Percentiles rank a stretch among this genome's conserved stretches.
These are phyloP conservation scores for Euphorbia lathyris DNA, from an alignment of 345 rosid genomes.

Conservation along the genomic window DNA sequence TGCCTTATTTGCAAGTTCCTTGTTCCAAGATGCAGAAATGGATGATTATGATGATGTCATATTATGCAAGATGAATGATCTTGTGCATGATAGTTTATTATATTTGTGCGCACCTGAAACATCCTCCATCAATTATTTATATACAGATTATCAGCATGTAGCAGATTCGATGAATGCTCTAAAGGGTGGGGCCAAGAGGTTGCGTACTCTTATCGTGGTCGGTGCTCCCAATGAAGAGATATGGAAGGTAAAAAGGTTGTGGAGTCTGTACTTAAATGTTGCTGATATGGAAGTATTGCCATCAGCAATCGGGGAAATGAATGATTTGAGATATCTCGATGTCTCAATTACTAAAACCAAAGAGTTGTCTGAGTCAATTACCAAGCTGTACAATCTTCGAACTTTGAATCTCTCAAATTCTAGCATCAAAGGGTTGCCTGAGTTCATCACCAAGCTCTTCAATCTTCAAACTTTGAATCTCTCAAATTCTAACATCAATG, in stretches of 20 bases:
- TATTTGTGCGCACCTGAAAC: constrained; percentile 11
- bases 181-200: neutral
- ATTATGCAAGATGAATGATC: constrained; percentile 27
- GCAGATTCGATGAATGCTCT: neutral
- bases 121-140: neutral
- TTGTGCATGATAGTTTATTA: constrained; percentile 19
- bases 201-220: neutral
- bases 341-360: neutral
- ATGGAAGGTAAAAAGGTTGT: neutral
- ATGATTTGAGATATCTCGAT: constrained; percentile 24
- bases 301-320: constrained; percentile 1
- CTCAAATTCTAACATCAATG: too few relatives aligned
- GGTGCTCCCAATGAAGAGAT: neutral
- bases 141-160: neutral
- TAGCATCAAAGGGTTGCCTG: too few relatives aligned
- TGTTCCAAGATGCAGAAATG: constrained; percentile 19
- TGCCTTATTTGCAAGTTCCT: constrained; percentile 17
- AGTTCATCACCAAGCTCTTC: too few relatives aligned
- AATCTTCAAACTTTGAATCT: too few relatives aligned
- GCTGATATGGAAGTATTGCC: constrained; percentile 9
- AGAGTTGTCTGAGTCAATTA: neutral
- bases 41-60: neutral
- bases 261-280: neutral
- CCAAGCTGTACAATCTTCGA: constrained; percentile 7
- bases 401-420: neutral